phyloP scores from a whole-genome alignment of 139 green algal genomes.

The Haematococcus sp. region DNA sequence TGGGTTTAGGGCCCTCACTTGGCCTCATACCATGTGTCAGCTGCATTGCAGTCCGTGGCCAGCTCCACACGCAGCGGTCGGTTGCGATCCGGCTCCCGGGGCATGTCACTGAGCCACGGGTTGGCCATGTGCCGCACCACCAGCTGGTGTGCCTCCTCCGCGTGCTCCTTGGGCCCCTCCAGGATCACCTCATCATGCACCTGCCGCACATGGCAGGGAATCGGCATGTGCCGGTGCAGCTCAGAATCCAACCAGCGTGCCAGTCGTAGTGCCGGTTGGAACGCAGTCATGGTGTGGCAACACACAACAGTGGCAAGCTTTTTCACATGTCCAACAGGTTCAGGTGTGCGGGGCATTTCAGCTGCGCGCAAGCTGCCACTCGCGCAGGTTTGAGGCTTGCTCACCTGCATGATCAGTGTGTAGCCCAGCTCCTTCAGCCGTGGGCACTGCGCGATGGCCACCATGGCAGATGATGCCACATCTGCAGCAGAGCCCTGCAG shows the following conservation, averaged over 20 bases:
- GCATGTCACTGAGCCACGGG: constrained; percentile 62
- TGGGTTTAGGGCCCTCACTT: constrained; percentile 63
- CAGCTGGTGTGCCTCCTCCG: constrained; percentile 63
- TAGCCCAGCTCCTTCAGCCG: constrained; percentile 77
- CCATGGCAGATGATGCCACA: constrained; percentile 91
- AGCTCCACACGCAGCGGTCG: constrained; percentile 80
- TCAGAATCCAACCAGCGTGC: too few species aligned
- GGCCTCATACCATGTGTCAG: constrained; percentile 94
- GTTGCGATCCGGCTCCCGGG: neutral
- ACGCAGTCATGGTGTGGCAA: neutral
- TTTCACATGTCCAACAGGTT: too few species aligned
- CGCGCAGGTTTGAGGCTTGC: too few species aligned
- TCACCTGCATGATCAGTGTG: constrained; percentile 90
- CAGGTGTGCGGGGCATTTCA: too few species aligned
- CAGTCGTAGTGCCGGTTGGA: neutral
- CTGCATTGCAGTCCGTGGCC: constrained; percentile 84
- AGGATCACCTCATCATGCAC: constrained; percentile 98
- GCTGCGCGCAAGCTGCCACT: too few species aligned
- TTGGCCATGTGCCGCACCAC: constrained; percentile 86
- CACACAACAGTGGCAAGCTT: neutral
- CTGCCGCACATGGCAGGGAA: too few species aligned
- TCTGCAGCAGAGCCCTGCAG: constrained; percentile 90
- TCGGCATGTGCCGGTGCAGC: too few species aligned
- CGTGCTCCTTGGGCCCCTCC: constrained; percentile 83
- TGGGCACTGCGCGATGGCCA: constrained; percentile 69